A percentile compares a stretch with the other conserved stretches of the same genome.
Conservation (phyloP, 306 rosid species). For the Gleditsia sinensis region DNA sequence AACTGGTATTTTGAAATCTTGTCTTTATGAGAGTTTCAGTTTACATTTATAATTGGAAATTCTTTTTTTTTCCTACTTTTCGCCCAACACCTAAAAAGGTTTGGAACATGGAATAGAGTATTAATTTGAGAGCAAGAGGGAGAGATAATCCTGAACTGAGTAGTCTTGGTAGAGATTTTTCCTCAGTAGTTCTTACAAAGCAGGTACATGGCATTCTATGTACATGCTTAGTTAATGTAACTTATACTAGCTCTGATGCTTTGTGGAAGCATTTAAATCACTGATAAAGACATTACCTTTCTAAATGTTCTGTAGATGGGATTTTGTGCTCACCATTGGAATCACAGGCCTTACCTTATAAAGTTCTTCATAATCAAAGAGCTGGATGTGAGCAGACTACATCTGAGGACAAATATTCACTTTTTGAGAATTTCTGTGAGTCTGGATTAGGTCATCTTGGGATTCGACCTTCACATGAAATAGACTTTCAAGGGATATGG, state of each 20-base stretch:
- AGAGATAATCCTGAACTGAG: constrained; percentile 8
- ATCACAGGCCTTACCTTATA: constrained; percentile 30
- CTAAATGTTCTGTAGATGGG: constrained; percentile 46
- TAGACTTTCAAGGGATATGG: constrained; percentile 64
- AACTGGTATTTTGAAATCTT: constrained; percentile 44
- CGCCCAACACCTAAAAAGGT: not conserved
- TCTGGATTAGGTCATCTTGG: constrained; percentile 79
- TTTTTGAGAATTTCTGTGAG: constrained; percentile 61
- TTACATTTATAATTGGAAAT: constrained; percentile 8
- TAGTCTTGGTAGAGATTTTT: not conserved
- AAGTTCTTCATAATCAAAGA: constrained; percentile 36
- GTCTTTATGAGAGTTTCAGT: not conserved
- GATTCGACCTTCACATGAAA: constrained; percentile 48
- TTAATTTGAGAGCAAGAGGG: not conserved
- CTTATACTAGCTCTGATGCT: constrained; percentile 16
- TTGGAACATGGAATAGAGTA: constrained; percentile 11
- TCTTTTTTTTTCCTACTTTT: constrained; percentile 17
- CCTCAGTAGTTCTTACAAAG: not conserved
- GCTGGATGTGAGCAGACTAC: constrained; percentile 40
- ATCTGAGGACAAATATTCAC: constrained; percentile 41
- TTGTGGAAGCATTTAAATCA: constrained; percentile 10
- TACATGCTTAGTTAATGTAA: constrained; percentile 24
- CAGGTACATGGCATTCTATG: not conserved
- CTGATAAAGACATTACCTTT: constrained; percentile 13
- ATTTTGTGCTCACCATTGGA: constrained; percentile 33